phyloP scores from a whole-genome alignment of 495 filamentous ascomycete genomes.

The Lasiosphaeria hispida region DNA sequence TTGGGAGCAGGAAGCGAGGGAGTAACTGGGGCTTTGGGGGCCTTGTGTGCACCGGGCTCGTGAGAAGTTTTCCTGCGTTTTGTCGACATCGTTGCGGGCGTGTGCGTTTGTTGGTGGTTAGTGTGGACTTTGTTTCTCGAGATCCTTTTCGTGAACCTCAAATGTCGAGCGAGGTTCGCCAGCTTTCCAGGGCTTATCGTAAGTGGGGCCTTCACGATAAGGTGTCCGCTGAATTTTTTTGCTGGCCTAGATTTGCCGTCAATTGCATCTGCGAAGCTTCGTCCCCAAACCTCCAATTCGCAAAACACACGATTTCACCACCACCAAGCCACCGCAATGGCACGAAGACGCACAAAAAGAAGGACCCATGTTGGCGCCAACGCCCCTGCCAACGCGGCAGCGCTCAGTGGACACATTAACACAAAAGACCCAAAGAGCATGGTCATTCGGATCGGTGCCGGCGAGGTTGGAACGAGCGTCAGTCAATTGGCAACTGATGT shows the following conservation, averaged over 20 bases:
- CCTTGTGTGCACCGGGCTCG: constrained; percentile 3
- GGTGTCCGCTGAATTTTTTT: constrained; percentile 34
- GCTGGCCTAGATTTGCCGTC: not conserved
- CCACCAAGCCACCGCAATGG: constrained; percentile 55
- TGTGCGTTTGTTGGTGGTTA: not conserved
- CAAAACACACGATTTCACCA: constrained; percentile 8
- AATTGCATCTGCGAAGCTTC: not conserved
- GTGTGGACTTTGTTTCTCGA: not conserved
- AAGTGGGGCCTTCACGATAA: constrained; percentile 30
- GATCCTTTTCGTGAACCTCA: not conserved
- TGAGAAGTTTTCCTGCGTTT: constrained; percentile 30
- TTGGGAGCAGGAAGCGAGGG: not conserved
- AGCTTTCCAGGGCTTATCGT: constrained; percentile 28
- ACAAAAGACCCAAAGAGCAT: constrained; percentile 83
- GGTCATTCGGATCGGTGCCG: constrained; percentile 95
- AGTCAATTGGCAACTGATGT: constrained; percentile 92
- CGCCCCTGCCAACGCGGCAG: constrained; percentile 49
- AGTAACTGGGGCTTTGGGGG: not conserved
- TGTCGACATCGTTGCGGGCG: constrained; percentile 21
- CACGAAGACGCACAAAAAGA: constrained; percentile 80
- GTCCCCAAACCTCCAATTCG: constrained; percentile 4
- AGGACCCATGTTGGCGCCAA: constrained; percentile 75
- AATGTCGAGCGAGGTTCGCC: constrained; percentile 3
- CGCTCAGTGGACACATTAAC: constrained; percentile 37
- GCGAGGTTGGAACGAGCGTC: constrained; percentile 87